Evolutionary conservation across 2,329 filamentous ascomycete genomes (phyloP), one percentile per base, ranked within the genome.

Genomic region (Paecilomyces sp.): DNA sequence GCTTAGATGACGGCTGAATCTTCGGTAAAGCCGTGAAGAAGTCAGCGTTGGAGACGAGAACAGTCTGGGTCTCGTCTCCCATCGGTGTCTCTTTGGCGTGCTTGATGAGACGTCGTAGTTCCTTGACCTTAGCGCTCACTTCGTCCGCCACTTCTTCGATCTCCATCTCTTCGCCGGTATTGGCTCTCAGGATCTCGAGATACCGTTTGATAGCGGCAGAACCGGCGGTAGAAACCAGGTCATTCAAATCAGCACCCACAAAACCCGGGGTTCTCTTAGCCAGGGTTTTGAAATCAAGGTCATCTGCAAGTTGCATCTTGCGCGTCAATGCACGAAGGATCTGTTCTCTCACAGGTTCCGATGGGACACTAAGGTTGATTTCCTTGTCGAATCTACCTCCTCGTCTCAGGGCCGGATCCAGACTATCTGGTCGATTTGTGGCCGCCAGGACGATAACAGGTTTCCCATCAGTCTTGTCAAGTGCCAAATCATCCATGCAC

Each of bases 231-330:
- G 84, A 84, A 3, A 88, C 85, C 2, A 89, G 76, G 68, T 88
- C 88, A 63, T 89, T 86, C 3, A 99, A 78, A 78, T 99, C 94
- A 5, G 91, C 90, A 11, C 92, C 93, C 0, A 99, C 93, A 66
- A 94, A 99, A 1, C 94, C 94, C 5, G 94, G 91, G 0, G 93
- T 97, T 66, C 88, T 82, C 67, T 90, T 92, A 5, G 93, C 92
- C 3, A 99, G 79, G 15, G 83, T 78, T 28, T 78, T 77, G 65
- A 93, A 89, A 70, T 96, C 85, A 22, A 97, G 84, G 61, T 92
- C 86, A 3, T 83, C 80, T 0, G 85, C 80, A 7, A 96, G 73
- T 0, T 78, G 78, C 64, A 87, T 82, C 58, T 87, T 84, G 58
- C 85, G 80, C 0, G 90, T 91, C 54, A 95, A 79, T 1, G 89